These are phyloP conservation scores for Paulownia fortunei DNA, from an alignment of 257 asterid species.

Conservation along the genomic window DNA sequence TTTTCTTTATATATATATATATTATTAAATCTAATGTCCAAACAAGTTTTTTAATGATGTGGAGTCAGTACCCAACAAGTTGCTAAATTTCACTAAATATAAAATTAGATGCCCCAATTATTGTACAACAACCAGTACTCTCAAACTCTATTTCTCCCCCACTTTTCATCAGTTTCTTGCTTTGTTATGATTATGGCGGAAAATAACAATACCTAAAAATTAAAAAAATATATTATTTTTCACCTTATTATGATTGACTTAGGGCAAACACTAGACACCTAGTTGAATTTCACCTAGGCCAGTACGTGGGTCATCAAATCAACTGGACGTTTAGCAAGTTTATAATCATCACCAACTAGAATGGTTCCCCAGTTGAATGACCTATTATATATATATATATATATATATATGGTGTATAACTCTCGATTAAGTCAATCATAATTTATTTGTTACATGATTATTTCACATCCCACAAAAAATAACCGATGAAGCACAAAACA, in stretches of 20 bases:
- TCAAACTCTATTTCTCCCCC: conserved; percentile 33
- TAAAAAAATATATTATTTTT: neutral
- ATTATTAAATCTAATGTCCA: neutral
- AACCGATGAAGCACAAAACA: too few species aligned
- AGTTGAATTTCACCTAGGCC: conserved; percentile 17
- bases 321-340: conserved; percentile 20
- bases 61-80: conserved; percentile 26
- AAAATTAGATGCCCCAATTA: neutral
- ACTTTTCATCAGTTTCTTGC: conserved; percentile 31
- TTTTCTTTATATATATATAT: too few species aligned
- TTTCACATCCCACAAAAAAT: too few species aligned
- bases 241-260: conserved; percentile 30
- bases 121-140: neutral
- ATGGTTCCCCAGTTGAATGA: conserved; percentile 28
- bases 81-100: neutral
- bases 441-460: neutral
- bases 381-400: neutral
- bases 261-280: conserved; percentile 26
- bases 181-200: conserved; percentile 34
- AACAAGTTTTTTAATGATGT: neutral
- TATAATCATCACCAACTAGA: conserved; percentile 42
- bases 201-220: conserved; percentile 7
- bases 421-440: neutral
- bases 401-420: too few species aligned
- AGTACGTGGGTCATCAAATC: conserved; percentile 42